Conservation (phyloP, 768 basidiomycete genomes). For the Cyclocybe aegerita region DNA sequence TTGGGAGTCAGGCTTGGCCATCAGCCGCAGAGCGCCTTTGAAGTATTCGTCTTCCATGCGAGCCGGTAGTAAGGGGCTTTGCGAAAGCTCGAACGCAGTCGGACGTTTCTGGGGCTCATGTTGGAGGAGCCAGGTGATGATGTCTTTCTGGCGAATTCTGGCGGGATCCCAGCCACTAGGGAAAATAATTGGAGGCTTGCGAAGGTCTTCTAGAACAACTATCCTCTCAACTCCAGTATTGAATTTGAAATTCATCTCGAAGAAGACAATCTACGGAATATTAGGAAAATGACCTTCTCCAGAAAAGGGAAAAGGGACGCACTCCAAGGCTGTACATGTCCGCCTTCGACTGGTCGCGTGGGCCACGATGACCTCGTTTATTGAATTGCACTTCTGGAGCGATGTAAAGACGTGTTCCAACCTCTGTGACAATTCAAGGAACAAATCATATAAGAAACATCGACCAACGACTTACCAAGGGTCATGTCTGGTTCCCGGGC, state of each 20-base stretch:
- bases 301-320: constrained; percentile 21
- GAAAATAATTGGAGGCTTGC: constrained; percentile 73
- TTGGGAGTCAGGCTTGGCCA: constrained; percentile 81
- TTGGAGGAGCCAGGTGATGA: constrained; percentile 78
- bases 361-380: constrained; percentile 44
- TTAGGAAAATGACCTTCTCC: background rate
- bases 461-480: constrained; percentile 44
- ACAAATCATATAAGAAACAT: background rate
- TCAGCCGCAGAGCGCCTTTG: constrained; percentile 72
- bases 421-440: constrained; percentile 45
- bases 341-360: constrained; percentile 83
- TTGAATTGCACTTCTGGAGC: constrained; percentile 82
- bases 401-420: constrained; percentile 89
- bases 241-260: constrained; percentile 93
- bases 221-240: constrained; percentile 82
- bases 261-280: constrained; percentile 79
- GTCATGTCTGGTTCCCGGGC: constrained; percentile 70
- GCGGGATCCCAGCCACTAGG: constrained; percentile 72
- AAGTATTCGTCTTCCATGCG: constrained; percentile 85
- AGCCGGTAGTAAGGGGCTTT: constrained; percentile 74
- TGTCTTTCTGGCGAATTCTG: constrained; percentile 68
- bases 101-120: constrained; percentile 82
- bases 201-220: constrained; percentile 74
- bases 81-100: constrained; percentile 78
- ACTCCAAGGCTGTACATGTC: constrained; percentile 96